Percentiles rank a stretch among this genome's conserved stretches.
Conservation (phyloP, 768 basidiomycete genomes). For the Pulveroboletus ravenelii region DNA sequence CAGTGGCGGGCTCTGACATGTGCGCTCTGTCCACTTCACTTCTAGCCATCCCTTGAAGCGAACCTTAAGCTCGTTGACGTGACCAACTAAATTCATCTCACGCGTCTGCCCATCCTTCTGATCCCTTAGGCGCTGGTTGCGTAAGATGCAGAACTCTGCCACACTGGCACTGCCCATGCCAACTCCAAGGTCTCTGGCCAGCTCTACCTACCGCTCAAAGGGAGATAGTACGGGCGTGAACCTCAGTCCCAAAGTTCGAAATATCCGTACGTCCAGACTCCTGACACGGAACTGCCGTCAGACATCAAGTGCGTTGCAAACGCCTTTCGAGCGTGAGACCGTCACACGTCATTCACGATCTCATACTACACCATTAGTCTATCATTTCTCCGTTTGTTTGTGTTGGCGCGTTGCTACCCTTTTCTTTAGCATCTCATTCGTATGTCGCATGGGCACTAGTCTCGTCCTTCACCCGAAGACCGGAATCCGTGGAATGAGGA, state of each 20-base stretch:
- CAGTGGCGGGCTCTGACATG: background rate
- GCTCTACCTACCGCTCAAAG: slow-evolving; percentile 1
- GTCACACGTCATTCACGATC: background rate
- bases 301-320: slow-evolving; percentile 6
- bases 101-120: background rate
- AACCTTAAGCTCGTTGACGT: background rate
- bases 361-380: background rate
- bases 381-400: background rate
- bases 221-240: background rate
- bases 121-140: background rate
- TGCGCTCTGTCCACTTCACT: background rate
- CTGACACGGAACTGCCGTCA: slow-evolving; percentile 1
- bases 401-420: slow-evolving; percentile 7
- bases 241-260: background rate
- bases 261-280: background rate
- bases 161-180: slow-evolving; percentile 9
- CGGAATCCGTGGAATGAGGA: background rate
- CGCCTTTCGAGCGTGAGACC: background rate
- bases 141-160: slow-evolving; percentile 6
- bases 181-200: background rate
- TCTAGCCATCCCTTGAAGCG: background rate
- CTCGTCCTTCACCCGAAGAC: background rate
- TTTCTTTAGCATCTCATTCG: slow-evolving; percentile 1
- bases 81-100: slow-evolving; percentile 1
- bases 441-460: background rate